phyloP scores from a whole-genome alignment of 108 stramenopile genomes.

The Licmophora abbreviata region DNA sequence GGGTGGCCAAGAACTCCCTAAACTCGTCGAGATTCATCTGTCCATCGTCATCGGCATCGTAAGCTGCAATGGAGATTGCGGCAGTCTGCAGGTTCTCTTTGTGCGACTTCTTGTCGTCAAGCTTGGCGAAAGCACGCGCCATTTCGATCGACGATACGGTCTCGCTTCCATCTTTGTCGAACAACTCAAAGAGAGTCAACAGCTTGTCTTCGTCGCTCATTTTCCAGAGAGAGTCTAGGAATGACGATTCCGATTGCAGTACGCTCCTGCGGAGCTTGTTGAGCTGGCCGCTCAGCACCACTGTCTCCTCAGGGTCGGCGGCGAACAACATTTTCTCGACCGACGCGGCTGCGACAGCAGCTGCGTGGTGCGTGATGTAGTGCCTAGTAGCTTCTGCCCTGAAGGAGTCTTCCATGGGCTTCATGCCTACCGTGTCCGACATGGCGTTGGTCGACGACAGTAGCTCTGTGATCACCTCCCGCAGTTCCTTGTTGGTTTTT shows the following conservation, averaged over 20 bases:
- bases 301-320: too few species aligned
- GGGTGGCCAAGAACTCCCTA: not conserved
- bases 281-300: not conserved
- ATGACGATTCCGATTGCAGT: conserved; percentile 1
- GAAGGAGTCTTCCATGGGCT: not conserved
- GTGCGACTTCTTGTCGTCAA: not conserved
- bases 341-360: conserved; percentile 4
- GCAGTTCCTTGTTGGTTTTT: too few species aligned
- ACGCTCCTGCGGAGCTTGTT: not conserved
- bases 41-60: conserved; percentile 5
- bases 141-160: not conserved
- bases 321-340: conserved; percentile 1
- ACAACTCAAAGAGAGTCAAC: conserved; percentile 2
- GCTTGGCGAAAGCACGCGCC: not conserved
- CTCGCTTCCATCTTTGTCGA: conserved; percentile 4
- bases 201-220: conserved; percentile 7
- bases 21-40: conserved; percentile 1
- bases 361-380: not conserved
- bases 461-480: too few species aligned
- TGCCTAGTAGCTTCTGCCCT: not conserved
- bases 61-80: conserved; percentile 1
- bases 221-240: too few species aligned
- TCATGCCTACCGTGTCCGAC: too few species aligned
- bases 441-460: too few species aligned
- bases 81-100: not conserved